Percentiles rank a stretch among this genome's conserved stretches.
phyloP scores from a whole-genome alignment of 805 yeast species.

The Priceomyces medius region DNA sequence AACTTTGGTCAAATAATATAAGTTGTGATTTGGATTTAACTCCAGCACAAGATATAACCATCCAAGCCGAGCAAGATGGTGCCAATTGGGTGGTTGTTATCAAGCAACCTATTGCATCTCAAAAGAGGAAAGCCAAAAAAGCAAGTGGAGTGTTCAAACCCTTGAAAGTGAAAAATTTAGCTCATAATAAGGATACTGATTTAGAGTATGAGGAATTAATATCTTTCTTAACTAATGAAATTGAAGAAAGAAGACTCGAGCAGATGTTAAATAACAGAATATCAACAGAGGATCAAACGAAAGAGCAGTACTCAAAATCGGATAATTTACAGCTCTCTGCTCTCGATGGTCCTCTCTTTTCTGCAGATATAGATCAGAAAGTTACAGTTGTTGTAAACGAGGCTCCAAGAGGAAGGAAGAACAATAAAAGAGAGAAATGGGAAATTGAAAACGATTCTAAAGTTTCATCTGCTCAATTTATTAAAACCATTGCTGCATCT shows the following conservation, averaged over 20 bases:
- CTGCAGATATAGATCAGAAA: conserved; percentile 47
- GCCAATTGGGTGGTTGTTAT: conserved; percentile 76
- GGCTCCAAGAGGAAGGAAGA: conserved; percentile 76
- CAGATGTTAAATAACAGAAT: conserved; percentile 3
- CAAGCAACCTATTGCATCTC: conserved; percentile 56
- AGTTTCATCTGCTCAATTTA: conserved; percentile 53
- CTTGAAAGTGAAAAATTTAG: conserved; percentile 64
- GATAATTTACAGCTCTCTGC: conserved; percentile 6
- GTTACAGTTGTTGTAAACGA: conserved; percentile 72
- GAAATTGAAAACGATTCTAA: conserved; percentile 71
- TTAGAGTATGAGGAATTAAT: conserved; percentile 67
- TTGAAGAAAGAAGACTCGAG: conserved; percentile 24
- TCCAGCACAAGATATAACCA: conserved; percentile 57
- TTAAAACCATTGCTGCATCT: conserved; percentile 57
- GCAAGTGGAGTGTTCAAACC: conserved; percentile 60
- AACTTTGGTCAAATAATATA: conserved; percentile 76
- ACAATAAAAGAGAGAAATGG: conserved; percentile 75
- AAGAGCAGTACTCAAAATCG: conserved; percentile 8
- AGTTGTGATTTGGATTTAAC: conserved; percentile 60
- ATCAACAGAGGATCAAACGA: conserved; percentile 5
- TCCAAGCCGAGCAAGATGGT: conserved; percentile 65
- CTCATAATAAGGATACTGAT: conserved; percentile 65
- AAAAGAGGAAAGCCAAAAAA: conserved; percentile 21
- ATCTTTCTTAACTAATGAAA: conserved; percentile 21
- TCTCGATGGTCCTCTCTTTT: conserved; percentile 28